Conservation (phyloP, 2,329 filamentous ascomycete species). For the Ceratocystis papillata region DNA sequence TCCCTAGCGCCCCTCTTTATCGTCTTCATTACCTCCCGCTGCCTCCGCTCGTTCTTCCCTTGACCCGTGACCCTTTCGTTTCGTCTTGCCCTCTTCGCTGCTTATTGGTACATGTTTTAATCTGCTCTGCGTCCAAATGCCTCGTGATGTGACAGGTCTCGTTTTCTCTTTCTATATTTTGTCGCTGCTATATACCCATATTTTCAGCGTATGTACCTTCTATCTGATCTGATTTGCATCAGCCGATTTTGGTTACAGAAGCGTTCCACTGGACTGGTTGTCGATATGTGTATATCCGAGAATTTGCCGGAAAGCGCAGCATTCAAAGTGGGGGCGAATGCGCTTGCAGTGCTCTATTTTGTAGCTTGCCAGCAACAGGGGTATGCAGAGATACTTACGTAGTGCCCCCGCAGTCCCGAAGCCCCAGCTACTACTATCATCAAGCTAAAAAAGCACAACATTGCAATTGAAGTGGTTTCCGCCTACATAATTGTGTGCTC, state of each 20-base stretch:
- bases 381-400: neutral
- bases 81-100: neutral
- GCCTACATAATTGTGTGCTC: neutral
- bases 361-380: slow-evolving; percentile 1
- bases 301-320: too few relatives aligned
- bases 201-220: neutral
- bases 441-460: neutral
- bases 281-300: too few relatives aligned
- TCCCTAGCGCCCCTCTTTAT: neutral
- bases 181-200: neutral
- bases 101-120: neutral
- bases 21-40: neutral
- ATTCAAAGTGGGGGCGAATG: neutral
- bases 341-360: neutral
- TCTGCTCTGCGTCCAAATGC: neutral
- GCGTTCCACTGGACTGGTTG: neutral
- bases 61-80: neutral
- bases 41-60: slow-evolving; percentile 5
- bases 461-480: neutral
- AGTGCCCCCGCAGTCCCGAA: neutral
- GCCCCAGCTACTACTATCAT: neutral
- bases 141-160: neutral
- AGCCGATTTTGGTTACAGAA: neutral
- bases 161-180: neutral
- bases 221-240: neutral